phyloP scores from a whole-genome alignment of 192 early-diverging fungal species.

The Coemansia javaensis region DNA sequence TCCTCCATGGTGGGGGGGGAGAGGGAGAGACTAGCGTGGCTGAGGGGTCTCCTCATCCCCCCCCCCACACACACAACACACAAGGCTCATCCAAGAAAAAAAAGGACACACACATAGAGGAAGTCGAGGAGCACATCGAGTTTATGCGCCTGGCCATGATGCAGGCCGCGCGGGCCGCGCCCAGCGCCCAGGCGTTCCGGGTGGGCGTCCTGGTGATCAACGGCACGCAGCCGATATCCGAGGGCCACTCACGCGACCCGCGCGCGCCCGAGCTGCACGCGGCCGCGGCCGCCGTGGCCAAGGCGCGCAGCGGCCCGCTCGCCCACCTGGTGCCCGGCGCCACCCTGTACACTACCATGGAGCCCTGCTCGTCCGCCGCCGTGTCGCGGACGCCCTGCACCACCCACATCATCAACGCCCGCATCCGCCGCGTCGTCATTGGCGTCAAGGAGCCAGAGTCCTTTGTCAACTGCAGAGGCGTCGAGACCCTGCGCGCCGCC shows the following conservation, averaged over 20 bases:
- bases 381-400: conserved; percentile 75
- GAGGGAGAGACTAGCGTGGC: no score
- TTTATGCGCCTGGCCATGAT: conserved; percentile 43
- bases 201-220: conserved; percentile 28
- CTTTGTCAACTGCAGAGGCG: conserved; percentile 79
- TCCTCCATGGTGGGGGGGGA: no score
- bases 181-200: conserved; percentile 23
- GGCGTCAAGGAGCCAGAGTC: conserved; percentile 83
- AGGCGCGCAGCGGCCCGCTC: conserved; percentile 8
- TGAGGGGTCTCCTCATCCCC: no score
- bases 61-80: no score
- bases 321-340: conserved; percentile 28
- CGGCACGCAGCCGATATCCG: conserved; percentile 17
- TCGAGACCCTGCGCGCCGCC: conserved; percentile 55
- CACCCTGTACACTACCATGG: conserved; percentile 96
- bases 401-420: conserved; percentile 64
- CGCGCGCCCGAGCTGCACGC: conserved; percentile 19
- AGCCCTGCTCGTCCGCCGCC: conserved; percentile 78
- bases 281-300: conserved; percentile 18
- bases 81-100: not conserved
- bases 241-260: conserved; percentile 28
- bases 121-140: conserved; percentile 30
- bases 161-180: conserved; percentile 24
- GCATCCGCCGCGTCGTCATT: conserved; percentile 71
- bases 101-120: conserved; percentile 2